Conservation (phyloP, 129 eudicot species). For the Heracleum sosnowskyi region DNA sequence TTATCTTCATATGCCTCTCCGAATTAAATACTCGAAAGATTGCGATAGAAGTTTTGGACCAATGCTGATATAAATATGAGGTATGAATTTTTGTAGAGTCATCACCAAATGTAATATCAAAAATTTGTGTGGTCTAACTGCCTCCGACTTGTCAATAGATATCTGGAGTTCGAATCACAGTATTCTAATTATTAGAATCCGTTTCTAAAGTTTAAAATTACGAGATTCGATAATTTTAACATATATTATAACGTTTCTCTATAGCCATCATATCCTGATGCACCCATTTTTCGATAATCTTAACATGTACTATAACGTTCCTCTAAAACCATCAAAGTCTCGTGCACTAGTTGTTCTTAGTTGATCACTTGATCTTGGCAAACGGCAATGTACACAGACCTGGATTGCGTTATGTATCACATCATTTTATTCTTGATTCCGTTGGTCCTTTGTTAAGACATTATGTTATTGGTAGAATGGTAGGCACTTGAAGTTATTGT, state of each 20-base stretch:
- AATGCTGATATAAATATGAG: background rate
- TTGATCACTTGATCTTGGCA: background rate
- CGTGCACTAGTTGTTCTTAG: background rate
- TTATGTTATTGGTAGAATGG: too few relatives aligned
- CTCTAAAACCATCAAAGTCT: too few relatives aligned
- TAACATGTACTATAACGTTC: background rate
- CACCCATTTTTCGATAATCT: background rate
- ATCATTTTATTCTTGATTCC: too few relatives aligned
- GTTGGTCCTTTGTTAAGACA: too few relatives aligned
- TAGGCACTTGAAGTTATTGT: too few relatives aligned
- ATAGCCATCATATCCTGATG: too few relatives aligned
- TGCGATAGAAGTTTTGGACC: background rate
- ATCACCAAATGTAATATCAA: background rate
- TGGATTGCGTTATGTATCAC: too few relatives aligned
- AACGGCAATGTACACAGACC: too few relatives aligned
- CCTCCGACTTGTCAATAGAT: background rate
- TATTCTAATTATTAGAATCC: too few relatives aligned
- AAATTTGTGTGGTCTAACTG: background rate
- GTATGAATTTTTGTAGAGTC: background rate
- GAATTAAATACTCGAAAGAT: background rate
- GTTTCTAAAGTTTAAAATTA: too few relatives aligned
- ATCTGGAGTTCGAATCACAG: background rate
- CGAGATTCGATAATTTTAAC: background rate
- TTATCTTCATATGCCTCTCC: background rate
- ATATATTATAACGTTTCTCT: too few relatives aligned